These are phyloP conservation scores for Plenodomus biglobosus DNA, from an alignment of 2,329 filamentous ascomycete species.

Conservation along the genomic window DNA sequence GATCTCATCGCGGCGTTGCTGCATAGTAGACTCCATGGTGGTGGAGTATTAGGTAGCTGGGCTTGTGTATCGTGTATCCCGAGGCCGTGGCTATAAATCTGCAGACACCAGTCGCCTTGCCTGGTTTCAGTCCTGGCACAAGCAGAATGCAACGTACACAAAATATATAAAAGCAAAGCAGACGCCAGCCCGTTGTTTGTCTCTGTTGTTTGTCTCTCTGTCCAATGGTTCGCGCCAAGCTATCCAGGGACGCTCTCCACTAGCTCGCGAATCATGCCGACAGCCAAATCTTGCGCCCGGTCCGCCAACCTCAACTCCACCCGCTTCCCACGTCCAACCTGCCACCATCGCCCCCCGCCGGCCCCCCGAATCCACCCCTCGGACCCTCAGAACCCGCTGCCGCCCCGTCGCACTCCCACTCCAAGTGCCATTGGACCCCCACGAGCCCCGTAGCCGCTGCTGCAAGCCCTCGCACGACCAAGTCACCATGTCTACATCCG, in stretches of 20 bases:
- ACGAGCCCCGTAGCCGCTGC: constrained; percentile 17
- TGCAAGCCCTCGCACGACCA: constrained; percentile 23
- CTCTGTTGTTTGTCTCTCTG: constrained; percentile 10
- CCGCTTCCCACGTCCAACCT: constrained; percentile 16
- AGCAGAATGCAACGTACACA: neutral
- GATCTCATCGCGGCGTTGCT: constrained; percentile 90
- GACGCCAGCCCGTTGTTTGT: constrained; percentile 8
- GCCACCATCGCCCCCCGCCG: constrained; percentile 20
- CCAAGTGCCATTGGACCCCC: constrained; percentile 37
- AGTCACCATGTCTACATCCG: constrained; percentile 49
- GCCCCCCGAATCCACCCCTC: constrained; percentile 22
- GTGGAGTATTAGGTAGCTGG: neutral
- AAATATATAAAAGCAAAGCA: too few relatives aligned
- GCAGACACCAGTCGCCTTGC: neutral
- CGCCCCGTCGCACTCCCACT: constrained; percentile 20
- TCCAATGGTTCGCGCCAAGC: constrained; percentile 26
- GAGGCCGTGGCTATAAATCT: neutral
- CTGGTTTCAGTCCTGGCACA: neutral
- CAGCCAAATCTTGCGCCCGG: constrained; percentile 29
- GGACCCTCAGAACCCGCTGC: constrained; percentile 14
- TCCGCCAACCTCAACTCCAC: constrained; percentile 28
- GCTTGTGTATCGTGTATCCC: neutral
- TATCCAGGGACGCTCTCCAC: constrained; percentile 20
- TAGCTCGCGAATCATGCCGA: constrained; percentile 16
- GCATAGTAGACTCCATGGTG: constrained; percentile 59